Base-by-base conservation (phyloP, 306 rosid species). In the Quercus ilex region DNA sequence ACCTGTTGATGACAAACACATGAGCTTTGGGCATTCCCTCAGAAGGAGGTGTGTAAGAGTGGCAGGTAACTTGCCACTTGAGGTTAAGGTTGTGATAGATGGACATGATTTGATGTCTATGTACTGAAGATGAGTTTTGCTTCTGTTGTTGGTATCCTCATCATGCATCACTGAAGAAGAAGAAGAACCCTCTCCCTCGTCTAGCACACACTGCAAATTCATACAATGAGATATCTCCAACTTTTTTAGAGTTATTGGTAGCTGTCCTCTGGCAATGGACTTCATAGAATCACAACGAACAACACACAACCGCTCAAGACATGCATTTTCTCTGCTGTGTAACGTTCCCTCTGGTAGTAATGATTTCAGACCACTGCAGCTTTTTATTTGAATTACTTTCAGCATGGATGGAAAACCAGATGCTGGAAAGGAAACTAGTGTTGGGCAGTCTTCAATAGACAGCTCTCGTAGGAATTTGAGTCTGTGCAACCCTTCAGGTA, bases 171-270 rank as follows among this genome's bases (percentile, higher is more conserved):
- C 49, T 75, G 20, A 49, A 12, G 53, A 49, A 49, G 53, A 49
- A 12, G 53, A 49, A 49, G 53, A 49, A 12, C 53, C 53, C 53
- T 49, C 53, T 49, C 53, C 17, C 53, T 49, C 43, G 38, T 35
- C 75, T n/a, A 69, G 75, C 71, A 55, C 69, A 69, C 75, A 69
- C 6, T 55, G 30, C 46, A 77, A 55, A 38, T 77, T 68, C 80
- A 52, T 68, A 55, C 81, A 78, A 46, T 78, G 43, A 35, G 81
- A 78, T 55, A 78, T 56, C 75, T 69, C 57, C 41, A 77, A 2
- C 43, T 38, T 15, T 46, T 71, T 49, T 11, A 78, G 64, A 72
- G 77, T 59, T 7, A 41, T 72, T 2, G 82, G 77, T 8, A 79
- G 38, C 31, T 71, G 77, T 18, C 74, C 77, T 52, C 43, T 46